These are phyloP conservation scores for Neurospora tetrasperma DNA, from an alignment of 495 filamentous ascomycete species.

Conservation along the genomic window DNA sequence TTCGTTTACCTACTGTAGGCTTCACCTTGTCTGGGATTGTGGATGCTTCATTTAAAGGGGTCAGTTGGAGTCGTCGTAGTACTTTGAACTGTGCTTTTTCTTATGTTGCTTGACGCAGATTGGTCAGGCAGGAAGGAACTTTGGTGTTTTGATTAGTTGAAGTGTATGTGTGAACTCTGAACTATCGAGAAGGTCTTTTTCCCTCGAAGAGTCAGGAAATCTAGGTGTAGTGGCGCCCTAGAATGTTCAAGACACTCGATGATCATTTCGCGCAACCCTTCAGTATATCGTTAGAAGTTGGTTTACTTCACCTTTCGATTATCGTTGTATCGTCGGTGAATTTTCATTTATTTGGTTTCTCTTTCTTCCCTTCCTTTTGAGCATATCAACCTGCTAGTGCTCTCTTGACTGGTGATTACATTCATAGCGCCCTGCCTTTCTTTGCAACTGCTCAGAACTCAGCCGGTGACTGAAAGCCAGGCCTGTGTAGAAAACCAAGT, in stretches of 20 bases:
- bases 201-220: not conserved
- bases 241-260: not conserved
- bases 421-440: no score
- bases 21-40: no score
- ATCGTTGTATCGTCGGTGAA: not conserved
- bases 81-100: not conserved
- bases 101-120: not conserved
- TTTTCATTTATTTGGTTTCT: no score
- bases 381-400: not conserved
- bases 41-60: no score
- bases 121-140: not conserved
- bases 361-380: not conserved
- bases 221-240: not conserved
- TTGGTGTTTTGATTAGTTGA: not conserved
- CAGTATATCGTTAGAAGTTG: not conserved
- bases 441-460: no score
- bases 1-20: no score
- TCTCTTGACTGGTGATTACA: not conserved
- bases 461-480: no score
- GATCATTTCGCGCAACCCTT: not conserved
- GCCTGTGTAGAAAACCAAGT: no score
- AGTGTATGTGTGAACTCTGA: not conserved
- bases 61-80: no score
- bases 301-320: not conserved
- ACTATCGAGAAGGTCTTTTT: not conserved